Evolutionary conservation across 2,329 filamentous ascomycete genomes (phyloP).

Genomic region (Colletotrichum melonis): DNA sequence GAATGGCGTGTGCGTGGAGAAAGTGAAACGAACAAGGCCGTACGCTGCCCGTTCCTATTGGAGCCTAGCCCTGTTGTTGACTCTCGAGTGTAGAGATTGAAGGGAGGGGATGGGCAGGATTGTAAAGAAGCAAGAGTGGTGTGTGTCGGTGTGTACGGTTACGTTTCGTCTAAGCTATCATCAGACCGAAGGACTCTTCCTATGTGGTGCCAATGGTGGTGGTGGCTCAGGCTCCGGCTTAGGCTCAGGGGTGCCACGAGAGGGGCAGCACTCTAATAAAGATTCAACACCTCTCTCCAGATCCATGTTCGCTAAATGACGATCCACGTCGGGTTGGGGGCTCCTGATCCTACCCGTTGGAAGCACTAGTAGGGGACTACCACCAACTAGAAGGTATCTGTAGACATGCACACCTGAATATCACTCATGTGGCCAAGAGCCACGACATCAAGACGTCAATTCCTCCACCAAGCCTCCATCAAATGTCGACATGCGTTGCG

Average conservation of each 20-base stretch:
- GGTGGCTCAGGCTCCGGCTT: background rate
- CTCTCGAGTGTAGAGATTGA: background rate
- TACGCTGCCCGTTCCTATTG: background rate
- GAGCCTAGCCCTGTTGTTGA: background rate
- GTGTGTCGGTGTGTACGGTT: background rate
- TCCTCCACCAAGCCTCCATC: background rate
- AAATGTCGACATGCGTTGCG: background rate
- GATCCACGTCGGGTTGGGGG: background rate
- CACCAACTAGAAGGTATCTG: background rate
- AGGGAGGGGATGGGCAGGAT: background rate
- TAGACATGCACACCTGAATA: background rate
- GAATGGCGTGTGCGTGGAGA: slow-evolving; percentile 12
- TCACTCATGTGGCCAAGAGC: background rate
- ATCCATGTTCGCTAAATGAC: background rate
- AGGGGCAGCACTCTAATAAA: background rate
- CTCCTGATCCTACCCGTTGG: background rate
- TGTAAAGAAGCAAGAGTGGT: background rate
- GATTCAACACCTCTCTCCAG: background rate
- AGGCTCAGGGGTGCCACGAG: background rate
- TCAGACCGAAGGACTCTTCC: background rate
- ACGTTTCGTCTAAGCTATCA: slow-evolving; percentile 20
- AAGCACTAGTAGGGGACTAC: background rate
- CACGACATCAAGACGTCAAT: background rate
- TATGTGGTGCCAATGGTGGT: background rate
- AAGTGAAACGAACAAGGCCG: slow-evolving; percentile 16